Percentiles rank a stretch among this genome's conserved stretches.
phyloP scores from a whole-genome alignment of 2,329 filamentous ascomycete species.

The Fusarium xyrophilum region DNA sequence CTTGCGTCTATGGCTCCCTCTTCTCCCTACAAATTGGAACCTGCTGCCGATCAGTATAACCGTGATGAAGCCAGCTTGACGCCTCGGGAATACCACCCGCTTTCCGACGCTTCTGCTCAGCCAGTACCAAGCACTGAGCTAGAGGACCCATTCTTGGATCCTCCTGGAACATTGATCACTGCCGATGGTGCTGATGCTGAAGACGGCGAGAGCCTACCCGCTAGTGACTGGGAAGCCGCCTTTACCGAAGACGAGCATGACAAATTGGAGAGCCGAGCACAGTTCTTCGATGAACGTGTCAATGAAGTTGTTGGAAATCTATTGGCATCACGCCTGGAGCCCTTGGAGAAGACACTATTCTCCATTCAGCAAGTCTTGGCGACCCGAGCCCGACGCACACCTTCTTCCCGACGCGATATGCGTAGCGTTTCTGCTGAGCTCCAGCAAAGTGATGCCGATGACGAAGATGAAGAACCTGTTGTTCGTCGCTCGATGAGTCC shows the following conservation, averaged over 20 bases:
- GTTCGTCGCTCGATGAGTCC: constrained; percentile 77
- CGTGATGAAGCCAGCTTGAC: constrained; percentile 79
- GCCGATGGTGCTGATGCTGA: constrained; percentile 59
- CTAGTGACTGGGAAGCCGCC: constrained; percentile 91
- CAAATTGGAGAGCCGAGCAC: constrained; percentile 80
- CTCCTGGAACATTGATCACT: constrained; percentile 54
- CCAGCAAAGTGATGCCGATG: constrained; percentile 88
- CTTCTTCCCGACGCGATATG: constrained; percentile 64
- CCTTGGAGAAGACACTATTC: constrained; percentile 79
- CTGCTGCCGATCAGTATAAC: constrained; percentile 59
- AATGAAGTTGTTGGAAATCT: constrained; percentile 83
- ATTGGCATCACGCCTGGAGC: constrained; percentile 77
- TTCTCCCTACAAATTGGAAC: constrained; percentile 61
- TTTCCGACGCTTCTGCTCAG: constrained; percentile 55
- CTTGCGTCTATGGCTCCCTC: constrained; percentile 47
- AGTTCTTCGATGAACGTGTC: constrained; percentile 91
- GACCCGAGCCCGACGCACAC: constrained; percentile 61
- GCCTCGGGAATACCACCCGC: constrained; percentile 61
- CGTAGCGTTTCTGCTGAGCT: constrained; percentile 74
- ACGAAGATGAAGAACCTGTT: constrained; percentile 80
- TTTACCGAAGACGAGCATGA: constrained; percentile 83
- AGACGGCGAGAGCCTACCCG: constrained; percentile 63
- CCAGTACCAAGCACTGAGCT: constrained; percentile 61
- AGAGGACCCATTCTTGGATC: constrained; percentile 69
- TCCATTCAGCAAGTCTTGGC: constrained; percentile 75